Evolutionary conservation across 192 early-diverging fungal genomes (phyloP).

Genomic region (Coemansia sp.): DNA sequence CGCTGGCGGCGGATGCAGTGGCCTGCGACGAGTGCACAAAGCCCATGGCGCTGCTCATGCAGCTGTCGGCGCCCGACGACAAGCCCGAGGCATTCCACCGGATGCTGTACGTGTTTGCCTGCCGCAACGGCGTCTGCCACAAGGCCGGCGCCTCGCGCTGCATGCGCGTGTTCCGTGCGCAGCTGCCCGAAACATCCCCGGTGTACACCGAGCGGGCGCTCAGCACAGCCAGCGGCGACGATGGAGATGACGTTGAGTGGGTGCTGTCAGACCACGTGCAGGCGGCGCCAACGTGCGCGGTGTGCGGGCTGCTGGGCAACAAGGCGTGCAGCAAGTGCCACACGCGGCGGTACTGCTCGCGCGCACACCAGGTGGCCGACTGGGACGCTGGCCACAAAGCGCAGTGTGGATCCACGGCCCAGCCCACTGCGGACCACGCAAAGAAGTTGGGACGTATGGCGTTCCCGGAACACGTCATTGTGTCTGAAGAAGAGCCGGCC

Average conservation of each 20-base stretch:
- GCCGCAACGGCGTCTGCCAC: slow-evolving; percentile 85
- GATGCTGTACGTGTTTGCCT: slow-evolving; percentile 89
- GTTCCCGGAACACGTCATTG: slow-evolving; percentile 66
- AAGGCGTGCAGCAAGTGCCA: slow-evolving; percentile 82
- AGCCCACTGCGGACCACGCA: slow-evolving; percentile 9
- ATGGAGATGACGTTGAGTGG: slow-evolving; percentile 34
- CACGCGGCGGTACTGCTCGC: slow-evolving; percentile 72
- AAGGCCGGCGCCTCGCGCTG: slow-evolving; percentile 57
- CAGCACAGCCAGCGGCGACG: slow-evolving; percentile 16
- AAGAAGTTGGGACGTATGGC: slow-evolving; percentile 30
- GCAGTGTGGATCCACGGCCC: slow-evolving; percentile 32
- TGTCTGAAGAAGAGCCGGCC: slow-evolving; percentile 60
- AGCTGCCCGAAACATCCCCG: slow-evolving; percentile 71
- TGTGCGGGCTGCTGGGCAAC: slow-evolving; percentile 70
- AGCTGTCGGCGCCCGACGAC: slow-evolving; percentile 94
- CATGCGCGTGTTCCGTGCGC: slow-evolving; percentile 80
- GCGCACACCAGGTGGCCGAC: slow-evolving; percentile 79
- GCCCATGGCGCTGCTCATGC: slow-evolving; percentile 76
- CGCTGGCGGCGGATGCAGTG: slow-evolving; percentile 59
- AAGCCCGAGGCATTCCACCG: slow-evolving; percentile 84
- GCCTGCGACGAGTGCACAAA: slow-evolving; percentile 70
- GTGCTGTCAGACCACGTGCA: slow-evolving; percentile 6
- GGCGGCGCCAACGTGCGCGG: slow-evolving; percentile 56
- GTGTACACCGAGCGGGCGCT: slow-evolving; percentile 50
- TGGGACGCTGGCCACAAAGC: slow-evolving; percentile 79